Evolutionary conservation across 2,329 filamentous ascomycete genomes (phyloP), one percentile per base, ranked within the genome.

Genomic region (Aspergillus candidus): DNA sequence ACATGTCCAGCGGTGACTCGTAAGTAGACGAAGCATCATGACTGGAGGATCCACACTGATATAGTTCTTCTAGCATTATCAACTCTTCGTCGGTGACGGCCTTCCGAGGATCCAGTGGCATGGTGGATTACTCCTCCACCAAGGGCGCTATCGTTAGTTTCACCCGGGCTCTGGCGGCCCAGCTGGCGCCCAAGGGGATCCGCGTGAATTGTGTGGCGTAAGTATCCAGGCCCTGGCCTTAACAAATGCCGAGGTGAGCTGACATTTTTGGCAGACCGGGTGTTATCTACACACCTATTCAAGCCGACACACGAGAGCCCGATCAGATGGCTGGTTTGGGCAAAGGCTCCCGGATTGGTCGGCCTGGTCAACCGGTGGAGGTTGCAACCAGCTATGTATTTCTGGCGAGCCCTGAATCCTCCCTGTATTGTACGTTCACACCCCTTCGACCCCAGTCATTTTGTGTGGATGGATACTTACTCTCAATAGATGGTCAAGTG

Each of bases 111-210:
- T 76, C 73, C 3, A 49, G 60, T 0, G 47, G 57, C 13, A 72
- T 79, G 65, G 54, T 80, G 2, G 78, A 81, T 56, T 81, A 80
- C 51, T 67, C 73, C 3, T 63, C 76, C 8, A 80, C 76, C 5
- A 82, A 82, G 54, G 78, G 76, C 6, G 77, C 77, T 17, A 78
- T 82, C 44, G 69, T 72, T 2, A 72, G 72, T 0, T 80, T 81
- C 51, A 80, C 78, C 0, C 65, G 72, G 11, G 66, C 75, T 4
- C 60, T 81, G 32, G 70, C 76, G 0, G 68, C 74, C 48, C 72
- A 80, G 43, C 61, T 80, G 4, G 65, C 73, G n/a, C 65, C 72
- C 1, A 77, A 75, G 53, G 79, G 78, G 2, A 81, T 82, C 43
- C 66, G 76, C 2, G 76, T 80, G 34, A 80, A 72, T 35, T 47